Base-by-base conservation (phyloP, 306 rosid genomes). In the Fagus sylvatica region DNA sequence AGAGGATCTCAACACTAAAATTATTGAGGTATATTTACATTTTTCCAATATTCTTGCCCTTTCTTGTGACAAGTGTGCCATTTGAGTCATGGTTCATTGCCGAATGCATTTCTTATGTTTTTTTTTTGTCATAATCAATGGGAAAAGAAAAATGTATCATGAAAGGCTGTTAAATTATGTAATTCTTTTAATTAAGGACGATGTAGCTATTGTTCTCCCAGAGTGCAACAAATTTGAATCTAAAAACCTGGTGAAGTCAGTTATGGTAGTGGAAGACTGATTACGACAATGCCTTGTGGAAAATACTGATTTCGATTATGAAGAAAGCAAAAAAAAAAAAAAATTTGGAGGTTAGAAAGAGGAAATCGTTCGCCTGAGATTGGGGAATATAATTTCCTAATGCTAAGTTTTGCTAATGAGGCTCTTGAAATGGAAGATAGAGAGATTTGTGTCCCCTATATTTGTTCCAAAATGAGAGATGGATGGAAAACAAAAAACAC, bases 1-100 rank as follows among this genome's bases (percentile, higher is more conserved):
- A 39, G 98, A 95, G 90, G 98, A 95, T 53, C 87, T 95, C 70
- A 81, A 68, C 48, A 78, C 91, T 75, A 87, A 84, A 86, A 72
- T 78, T 75, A 40, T 84, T 16, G 98, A 95, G 99, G 98, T 94
- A 51, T 37, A 3, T 46, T 3, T 46, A 13, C 5, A 5, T 66
- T 41, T 34, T 34, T 6, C n/a, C 42, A 33, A 36, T 62, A n/a
- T 13, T 5, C 30, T 65, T 65, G 48, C 34, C 51, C 15, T 46
- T 8, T 13, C 51, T 46, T 46, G 51, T 46, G 15, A 46, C 13
- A 46, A 13, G 51, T 8, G 51, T 10, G 51, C 51, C 51, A 46
- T 46, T 46, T 46, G 11, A 46, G 51, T 46, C 3, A 13, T 8
- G 51, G 51, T 46, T 46, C 51, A 2, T 46, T 10, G 15, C 13